Conservation (phyloP, 2,329 filamentous ascomycete species). For the Pseudogymnoascus sp. region DNA sequence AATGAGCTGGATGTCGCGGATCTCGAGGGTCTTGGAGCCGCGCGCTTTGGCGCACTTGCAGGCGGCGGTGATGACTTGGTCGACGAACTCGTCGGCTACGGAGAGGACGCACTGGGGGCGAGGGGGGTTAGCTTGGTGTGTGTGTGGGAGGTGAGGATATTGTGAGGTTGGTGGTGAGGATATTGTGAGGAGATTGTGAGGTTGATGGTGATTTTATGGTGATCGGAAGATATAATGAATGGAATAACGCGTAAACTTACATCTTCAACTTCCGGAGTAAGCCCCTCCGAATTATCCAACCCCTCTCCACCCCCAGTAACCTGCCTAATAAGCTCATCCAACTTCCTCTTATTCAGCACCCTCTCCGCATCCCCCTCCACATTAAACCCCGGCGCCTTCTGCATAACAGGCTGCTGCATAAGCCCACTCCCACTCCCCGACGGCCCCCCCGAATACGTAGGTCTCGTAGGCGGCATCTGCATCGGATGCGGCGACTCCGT, state of each 20-base stretch:
- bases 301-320: slow-evolving; percentile 76
- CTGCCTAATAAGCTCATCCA: slow-evolving; percentile 90
- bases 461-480: slow-evolving; percentile 60
- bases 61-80: slow-evolving; percentile 77
- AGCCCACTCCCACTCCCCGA: slow-evolving; percentile 70
- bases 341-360: slow-evolving; percentile 93
- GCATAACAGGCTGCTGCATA: slow-evolving; percentile 78
- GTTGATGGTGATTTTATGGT: slow-evolving; percentile 8
- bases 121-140: slow-evolving; percentile 10
- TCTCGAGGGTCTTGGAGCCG: slow-evolving; percentile 82
- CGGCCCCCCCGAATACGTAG: slow-evolving; percentile 73
- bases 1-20: slow-evolving; percentile 75
- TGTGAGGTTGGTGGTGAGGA: slow-evolving; percentile 4
- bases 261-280: slow-evolving; percentile 93
- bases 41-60: slow-evolving; percentile 91
- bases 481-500: slow-evolving; percentile 67
- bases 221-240: slow-evolving; percentile 11
- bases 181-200: not conserved
- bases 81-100: slow-evolving; percentile 90
- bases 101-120: slow-evolving; percentile 70
- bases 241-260: slow-evolving; percentile 41
- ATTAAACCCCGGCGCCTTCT: slow-evolving; percentile 73
- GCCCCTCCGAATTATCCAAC: slow-evolving; percentile 62
- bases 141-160: not conserved
- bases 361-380: slow-evolving; percentile 88